Evolutionary conservation across 306 rosid species (phyloP).

Genomic region (Vigna unguiculata): DNA sequence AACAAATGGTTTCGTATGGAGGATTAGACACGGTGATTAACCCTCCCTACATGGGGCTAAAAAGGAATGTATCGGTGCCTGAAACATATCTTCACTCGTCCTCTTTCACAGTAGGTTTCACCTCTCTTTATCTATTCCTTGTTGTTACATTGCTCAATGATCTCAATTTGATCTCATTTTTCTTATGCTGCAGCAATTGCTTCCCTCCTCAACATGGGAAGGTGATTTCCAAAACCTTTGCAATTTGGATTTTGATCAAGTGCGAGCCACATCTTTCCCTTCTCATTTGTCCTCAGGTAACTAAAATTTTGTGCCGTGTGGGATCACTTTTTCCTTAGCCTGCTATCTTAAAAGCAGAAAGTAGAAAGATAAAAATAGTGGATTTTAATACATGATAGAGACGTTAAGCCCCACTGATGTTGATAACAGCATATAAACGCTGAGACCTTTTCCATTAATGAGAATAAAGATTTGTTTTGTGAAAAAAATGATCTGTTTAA

Average conservation of each 20-base stretch:
- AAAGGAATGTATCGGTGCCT: slow-evolving; percentile 66
- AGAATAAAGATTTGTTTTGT: slow-evolving; percentile 3
- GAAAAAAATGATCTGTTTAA: slow-evolving; percentile 5
- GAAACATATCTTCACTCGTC: slow-evolving; percentile 70
- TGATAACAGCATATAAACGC: slow-evolving; percentile 40
- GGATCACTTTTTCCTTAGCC: slow-evolving; percentile 41
- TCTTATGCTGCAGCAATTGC: slow-evolving; percentile 53
- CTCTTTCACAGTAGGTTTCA: slow-evolving; percentile 61
- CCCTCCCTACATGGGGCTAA: slow-evolving; percentile 58
- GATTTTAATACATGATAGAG: slow-evolving; percentile 45
- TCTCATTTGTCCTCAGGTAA: slow-evolving; percentile 65
- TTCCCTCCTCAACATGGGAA: slow-evolving; percentile 67
- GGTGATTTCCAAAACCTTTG: slow-evolving; percentile 61
- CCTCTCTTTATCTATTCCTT: background rate
- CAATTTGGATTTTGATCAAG: slow-evolving; percentile 61
- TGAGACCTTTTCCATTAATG: slow-evolving; percentile 19
- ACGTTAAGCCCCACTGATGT: slow-evolving; percentile 44
- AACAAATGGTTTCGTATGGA: slow-evolving; percentile 58
- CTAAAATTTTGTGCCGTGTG: slow-evolving; percentile 29
- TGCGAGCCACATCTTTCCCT: slow-evolving; percentile 54
- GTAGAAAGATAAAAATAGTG: slow-evolving; percentile 42
- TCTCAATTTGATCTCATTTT: slow-evolving; percentile 19
- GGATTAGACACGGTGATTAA: slow-evolving; percentile 64
- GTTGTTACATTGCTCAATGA: background rate
- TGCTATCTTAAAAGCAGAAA: slow-evolving; percentile 41